These are phyloP conservation scores for Boehmeria nivea DNA, from an alignment of 306 rosid genomes.

Conservation along the genomic window DNA sequence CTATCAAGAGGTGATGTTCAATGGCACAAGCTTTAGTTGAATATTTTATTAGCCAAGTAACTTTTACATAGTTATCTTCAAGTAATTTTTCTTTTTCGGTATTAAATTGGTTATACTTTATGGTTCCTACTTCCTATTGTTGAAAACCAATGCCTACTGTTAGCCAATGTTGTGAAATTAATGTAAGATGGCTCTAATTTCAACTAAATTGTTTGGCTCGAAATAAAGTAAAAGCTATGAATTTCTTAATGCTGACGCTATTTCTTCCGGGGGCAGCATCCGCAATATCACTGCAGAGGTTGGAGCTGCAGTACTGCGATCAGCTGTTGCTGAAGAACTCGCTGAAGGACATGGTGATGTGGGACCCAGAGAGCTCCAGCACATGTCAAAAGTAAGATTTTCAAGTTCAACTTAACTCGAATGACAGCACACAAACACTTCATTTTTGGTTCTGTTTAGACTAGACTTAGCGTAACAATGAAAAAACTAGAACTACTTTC, in stretches of 20 bases:
- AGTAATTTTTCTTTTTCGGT: background rate
- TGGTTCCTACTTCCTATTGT: background rate
- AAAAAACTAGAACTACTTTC: background rate
- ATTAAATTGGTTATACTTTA: background rate
- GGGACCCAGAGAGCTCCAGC: slow-evolving; percentile 54
- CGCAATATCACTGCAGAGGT: slow-evolving; percentile 74
- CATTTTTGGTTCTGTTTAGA: background rate
- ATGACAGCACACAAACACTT: background rate
- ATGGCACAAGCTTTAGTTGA: no score
- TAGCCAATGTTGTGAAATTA: background rate
- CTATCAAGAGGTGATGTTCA: slow-evolving; percentile 60
- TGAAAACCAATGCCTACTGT: background rate
- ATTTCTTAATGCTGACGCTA: slow-evolving; percentile 14
- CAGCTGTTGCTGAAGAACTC: slow-evolving; percentile 67
- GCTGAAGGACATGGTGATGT: slow-evolving; percentile 78
- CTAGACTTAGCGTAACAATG: background rate
- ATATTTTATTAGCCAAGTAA: slow-evolving; percentile 1
- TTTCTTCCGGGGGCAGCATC: slow-evolving; percentile 48
- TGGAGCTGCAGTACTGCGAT: slow-evolving; percentile 83
- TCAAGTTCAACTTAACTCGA: no score
- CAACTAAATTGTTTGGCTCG: no score
- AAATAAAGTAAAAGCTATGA: background rate
- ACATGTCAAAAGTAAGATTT: slow-evolving; percentile 70
- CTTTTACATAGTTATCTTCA: background rate
- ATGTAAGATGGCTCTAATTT: background rate